Evolutionary conservation across 129 eudicot genomes (phyloP).

Genomic region (Gnaphalium uliginosum): DNA sequence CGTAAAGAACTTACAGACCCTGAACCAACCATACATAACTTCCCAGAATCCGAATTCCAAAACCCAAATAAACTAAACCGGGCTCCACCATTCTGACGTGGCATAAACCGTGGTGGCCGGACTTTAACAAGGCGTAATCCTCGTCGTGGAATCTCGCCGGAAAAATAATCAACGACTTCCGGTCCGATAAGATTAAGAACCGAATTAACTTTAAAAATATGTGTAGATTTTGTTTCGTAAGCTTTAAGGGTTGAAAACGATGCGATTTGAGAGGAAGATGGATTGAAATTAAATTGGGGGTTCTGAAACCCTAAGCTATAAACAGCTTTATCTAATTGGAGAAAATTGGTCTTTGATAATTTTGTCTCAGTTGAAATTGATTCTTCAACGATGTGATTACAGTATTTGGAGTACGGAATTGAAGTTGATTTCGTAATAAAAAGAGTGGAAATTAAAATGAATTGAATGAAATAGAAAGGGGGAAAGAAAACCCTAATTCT

Average conservation of each 20-base stretch:
- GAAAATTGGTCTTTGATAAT: constrained; percentile 1
- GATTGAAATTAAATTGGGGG: constrained; percentile 38
- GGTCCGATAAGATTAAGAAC: constrained; percentile 25
- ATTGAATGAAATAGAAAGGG: constrained; percentile 14
- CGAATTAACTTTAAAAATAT: constrained; percentile 12
- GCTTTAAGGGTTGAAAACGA: constrained; percentile 32
- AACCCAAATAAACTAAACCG: constrained; percentile 55
- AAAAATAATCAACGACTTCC: constrained; percentile 10
- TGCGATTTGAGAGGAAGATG: constrained; percentile 24
- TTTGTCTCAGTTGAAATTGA: constrained; percentile 31
- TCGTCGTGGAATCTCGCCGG: constrained; percentile 40
- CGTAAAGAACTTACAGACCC: constrained; percentile 38
- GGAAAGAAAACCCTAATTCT: constrained; percentile 27
- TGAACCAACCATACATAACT: constrained; percentile 79
- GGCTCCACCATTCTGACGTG: constrained; percentile 29
- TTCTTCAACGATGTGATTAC: constrained; percentile 44
- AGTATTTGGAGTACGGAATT: constrained; percentile 47
- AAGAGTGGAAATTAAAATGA: constrained; percentile 31
- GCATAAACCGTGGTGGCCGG: constrained; percentile 52
- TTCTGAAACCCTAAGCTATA: constrained; percentile 38
- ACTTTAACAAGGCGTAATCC: constrained; percentile 52
- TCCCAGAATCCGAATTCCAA: constrained; percentile 54
- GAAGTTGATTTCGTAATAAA: constrained; percentile 35
- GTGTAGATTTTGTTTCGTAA: constrained; percentile 41
- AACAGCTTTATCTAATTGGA: constrained; percentile 35